Evolutionary conservation across 2,329 filamentous ascomycete genomes (phyloP).

Genomic region (Sordariomycetes sp.): DNA sequence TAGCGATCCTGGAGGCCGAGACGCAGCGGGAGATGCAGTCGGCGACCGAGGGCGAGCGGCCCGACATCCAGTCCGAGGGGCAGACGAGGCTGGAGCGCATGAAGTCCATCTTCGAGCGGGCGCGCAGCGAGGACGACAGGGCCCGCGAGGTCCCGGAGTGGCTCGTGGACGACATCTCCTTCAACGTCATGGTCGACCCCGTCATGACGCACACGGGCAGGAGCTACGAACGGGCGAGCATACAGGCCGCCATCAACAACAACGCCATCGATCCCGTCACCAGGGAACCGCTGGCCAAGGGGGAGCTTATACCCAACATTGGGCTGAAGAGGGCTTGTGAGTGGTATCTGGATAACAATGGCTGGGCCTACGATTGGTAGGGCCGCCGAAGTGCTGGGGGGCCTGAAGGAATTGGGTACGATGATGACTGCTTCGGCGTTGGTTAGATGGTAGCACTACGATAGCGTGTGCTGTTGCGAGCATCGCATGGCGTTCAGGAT

Average conservation of each 20-base stretch:
- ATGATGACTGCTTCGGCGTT: too few species aligned
- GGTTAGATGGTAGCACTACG: too few species aligned
- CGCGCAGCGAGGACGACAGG: conserved; percentile 32
- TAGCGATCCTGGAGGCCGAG: conserved; percentile 34
- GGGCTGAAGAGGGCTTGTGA: conserved; percentile 73
- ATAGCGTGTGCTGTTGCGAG: too few species aligned
- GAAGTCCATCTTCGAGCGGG: conserved; percentile 40
- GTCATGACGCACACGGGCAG: conserved; percentile 75
- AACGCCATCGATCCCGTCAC: conserved; percentile 63
- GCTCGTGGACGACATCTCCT: conserved; percentile 67
- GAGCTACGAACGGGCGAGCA: conserved; percentile 79
- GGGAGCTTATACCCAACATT: conserved; percentile 74
- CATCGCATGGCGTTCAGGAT: too few species aligned
- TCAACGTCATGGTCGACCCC: conserved; percentile 65
- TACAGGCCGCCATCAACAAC: conserved; percentile 77
- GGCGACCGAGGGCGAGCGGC: not conserved
- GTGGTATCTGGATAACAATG: conserved; percentile 78
- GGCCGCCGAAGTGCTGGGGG: too few species aligned
- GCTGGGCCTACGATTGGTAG: conserved; percentile 94
- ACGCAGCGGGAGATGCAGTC: conserved; percentile 10
- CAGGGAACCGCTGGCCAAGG: conserved; percentile 57
- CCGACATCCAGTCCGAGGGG: conserved; percentile 27
- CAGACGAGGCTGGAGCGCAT: conserved; percentile 34
- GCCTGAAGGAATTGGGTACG: too few species aligned
- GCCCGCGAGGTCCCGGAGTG: conserved; percentile 62